Evolutionary conservation across 78 protist genomes (phyloP), one percentile per base, ranked within the genome.

Genomic region (Mastigamoeba balamuthi): DNA sequence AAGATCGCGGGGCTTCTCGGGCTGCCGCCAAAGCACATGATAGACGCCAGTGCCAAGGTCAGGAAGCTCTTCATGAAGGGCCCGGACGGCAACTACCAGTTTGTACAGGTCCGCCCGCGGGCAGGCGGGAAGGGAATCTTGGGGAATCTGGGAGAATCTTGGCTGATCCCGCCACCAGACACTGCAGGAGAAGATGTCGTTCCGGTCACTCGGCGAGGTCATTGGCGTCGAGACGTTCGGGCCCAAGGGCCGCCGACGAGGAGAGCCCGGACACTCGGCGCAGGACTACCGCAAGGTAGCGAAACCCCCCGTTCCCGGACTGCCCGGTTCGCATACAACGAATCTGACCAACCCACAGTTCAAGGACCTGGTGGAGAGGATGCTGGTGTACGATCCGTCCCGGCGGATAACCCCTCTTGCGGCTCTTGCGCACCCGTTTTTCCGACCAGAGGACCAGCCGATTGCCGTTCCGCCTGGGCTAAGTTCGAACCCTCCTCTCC

Each of bases 401-500:
- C 40, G 78, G 66, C 75, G 97, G 28, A 88, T 89, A 58, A 81
- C 85, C 25, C 92, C 94, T 7, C 17, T 40, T 9, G 81, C 79
- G 17, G 97, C 97, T 1, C 76, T 87, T 38, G 74, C 76, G 36
- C 96, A 92, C 76, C 75, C 88, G 29, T 92, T 89, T 71, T 78
- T 92, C 65, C 40, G 42, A 23, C 42, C 63, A 43, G 17, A 52
- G 38, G 44, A 70, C 40, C 76, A 78, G n/a, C n/a, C n/a, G n/a
- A n/a, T n/a, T n/a, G n/a, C n/a, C n/a, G n/a, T n/a, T n/a, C n/a
- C n/a, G n/a, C n/a, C n/a, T n/a, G n/a, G n/a, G n/a, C n/a, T n/a
- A n/a, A n/a, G n/a, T n/a, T n/a, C n/a, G n/a, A n/a, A n/a, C n/a
- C n/a, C n/a, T n/a, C n/a, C n/a, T n/a, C n/a, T n/a, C n/a, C n/a